Conservation (phyloP, 176 grass and related monocot genomes). For the Oryza coarctata region DNA sequence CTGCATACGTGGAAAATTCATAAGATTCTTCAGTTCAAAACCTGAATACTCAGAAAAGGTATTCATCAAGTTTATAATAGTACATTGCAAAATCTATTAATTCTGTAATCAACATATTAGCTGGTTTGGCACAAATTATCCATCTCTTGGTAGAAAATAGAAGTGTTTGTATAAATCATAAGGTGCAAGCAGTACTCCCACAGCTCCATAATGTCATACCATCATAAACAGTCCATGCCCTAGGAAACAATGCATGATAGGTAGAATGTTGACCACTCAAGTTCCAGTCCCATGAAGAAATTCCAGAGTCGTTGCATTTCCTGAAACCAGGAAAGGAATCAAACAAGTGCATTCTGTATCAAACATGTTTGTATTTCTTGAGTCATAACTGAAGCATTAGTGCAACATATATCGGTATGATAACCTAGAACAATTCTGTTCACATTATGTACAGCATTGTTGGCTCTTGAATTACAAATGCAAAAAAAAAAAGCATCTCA, state of each 20-base stretch:
- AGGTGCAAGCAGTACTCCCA: conserved; percentile 8
- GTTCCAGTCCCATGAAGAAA: conserved; percentile 99
- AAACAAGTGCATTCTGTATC: neutral
- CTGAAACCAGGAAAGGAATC: conserved; percentile 46
- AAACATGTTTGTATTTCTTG: neutral
- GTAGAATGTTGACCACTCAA: conserved; percentile 93
- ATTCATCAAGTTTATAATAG: neutral
- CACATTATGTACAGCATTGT: neutral
- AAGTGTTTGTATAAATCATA: neutral
- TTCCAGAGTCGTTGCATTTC: conserved; percentile 72
- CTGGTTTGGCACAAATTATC: neutral
- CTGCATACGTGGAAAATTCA: conserved; percentile 37
- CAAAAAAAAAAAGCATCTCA: neutral
- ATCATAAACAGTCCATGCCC: conserved; percentile 99
- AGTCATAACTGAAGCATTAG: conserved; percentile 3
- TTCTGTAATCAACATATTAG: neutral
- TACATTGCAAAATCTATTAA: neutral
- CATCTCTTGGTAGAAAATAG: neutral
- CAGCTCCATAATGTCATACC: conserved; percentile 49
- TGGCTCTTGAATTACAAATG: neutral
- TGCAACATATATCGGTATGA: conserved; percentile 10
- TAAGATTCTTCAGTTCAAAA: conserved; percentile 5
- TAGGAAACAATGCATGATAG: conserved; percentile 95
- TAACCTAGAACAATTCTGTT: conserved; percentile 6
- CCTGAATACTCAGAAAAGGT: neutral